A percentile compares a stretch with the other conserved stretches of the same genome.
phyloP scores from a whole-genome alignment of 2,329 filamentous ascomycete genomes.

The Trichoderma semiorbis region DNA sequence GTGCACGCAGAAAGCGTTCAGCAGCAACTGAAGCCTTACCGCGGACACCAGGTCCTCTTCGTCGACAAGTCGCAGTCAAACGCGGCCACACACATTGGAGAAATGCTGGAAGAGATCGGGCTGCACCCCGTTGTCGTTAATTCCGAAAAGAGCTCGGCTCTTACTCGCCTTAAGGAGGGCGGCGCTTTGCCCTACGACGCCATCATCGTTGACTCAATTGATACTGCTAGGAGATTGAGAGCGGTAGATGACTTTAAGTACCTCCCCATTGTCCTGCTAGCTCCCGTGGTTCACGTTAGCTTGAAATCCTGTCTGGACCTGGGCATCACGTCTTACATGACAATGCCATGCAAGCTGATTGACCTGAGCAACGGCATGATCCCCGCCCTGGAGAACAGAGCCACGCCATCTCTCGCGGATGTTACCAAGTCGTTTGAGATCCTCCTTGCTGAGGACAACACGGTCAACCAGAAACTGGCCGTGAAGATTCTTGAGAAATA shows the following conservation, averaged over 20 bases:
- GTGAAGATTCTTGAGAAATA: constrained; percentile 98
- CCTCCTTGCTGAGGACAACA: constrained; percentile 91
- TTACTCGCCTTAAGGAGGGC: constrained; percentile 49
- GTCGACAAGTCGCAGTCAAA: constrained; percentile 86
- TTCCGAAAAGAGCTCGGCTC: constrained; percentile 64
- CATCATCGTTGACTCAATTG: constrained; percentile 91
- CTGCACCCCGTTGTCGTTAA: constrained; percentile 82
- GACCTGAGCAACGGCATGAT: constrained; percentile 96
- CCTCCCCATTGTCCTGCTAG: constrained; percentile 89
- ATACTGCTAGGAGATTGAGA: constrained; percentile 79
- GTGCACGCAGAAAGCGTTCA: constrained; percentile 74
- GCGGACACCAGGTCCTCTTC: constrained; percentile 87
- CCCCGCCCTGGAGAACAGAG: constrained; percentile 87
- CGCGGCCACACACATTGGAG: constrained; percentile 70
- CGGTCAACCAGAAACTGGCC: constrained; percentile 91
- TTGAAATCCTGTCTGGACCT: constrained; percentile 91
- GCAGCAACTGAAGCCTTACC: constrained; percentile 85
- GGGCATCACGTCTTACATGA: constrained; percentile 99
- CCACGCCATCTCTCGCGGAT: constrained; percentile 85
- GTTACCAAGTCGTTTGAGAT: constrained; percentile 96
- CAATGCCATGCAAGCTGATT: constrained; percentile 88
- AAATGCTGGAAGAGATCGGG: constrained; percentile 74
- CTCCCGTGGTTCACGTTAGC: constrained; percentile 83
- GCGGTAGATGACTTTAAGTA: constrained; percentile 96
- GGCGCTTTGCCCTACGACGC: constrained; percentile 79